Evolutionary conservation across 2,329 filamentous ascomycete genomes (phyloP), one percentile per base, ranked within the genome.

Genomic region (Graphilbum ipis-grandicollis): DNA sequence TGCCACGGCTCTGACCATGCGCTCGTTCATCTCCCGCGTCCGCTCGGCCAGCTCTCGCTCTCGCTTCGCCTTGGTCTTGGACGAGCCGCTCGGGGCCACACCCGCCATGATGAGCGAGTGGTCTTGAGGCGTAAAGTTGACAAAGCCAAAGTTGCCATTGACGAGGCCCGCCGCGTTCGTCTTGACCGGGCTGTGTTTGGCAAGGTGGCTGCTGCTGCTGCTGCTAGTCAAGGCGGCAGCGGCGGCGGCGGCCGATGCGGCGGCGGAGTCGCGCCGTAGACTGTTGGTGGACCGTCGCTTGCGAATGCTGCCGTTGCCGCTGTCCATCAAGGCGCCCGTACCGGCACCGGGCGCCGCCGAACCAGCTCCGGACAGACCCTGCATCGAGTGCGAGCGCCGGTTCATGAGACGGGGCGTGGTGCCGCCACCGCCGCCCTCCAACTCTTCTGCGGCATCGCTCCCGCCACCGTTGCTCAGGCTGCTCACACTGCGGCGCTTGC

Each of bases 21-120:
- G 73, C 53, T 81, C 72, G 48, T 69, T 76, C 38, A 86, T 52
- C 51, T 69, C 66, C 46, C 76, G 60, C 48, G 81, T 65, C 56
- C 78, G 76, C 50, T 94, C 88, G 37, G 70, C 65, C 2, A 83
- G 83, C 59, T 94, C 88, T 54, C 83, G 80, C 56, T 96, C 88
- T 35, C 90, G 63, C 38, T 85, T 63, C n/a, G 84, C 84, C 54
- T 94, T 94, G 9, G 90, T 96, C 68, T 96, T 96, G 46, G 74
- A 81, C 47, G 77, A 85, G 9, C 90, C 90, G 45, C 79, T 86
- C 1, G 88, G 88, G 33, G 90, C 90, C 12, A 98, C 90, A 5
- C 86, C 88, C 8, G 73, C 83, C 56, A 98, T 71, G 31, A 98
- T 76, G 51, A 79, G 72, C 13, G 68, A 62, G 48, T 75, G 77